Evolutionary conservation across 1,284 basidiomycete species (phyloP).

Genomic region (Trichosporon coremiiforme): DNA sequence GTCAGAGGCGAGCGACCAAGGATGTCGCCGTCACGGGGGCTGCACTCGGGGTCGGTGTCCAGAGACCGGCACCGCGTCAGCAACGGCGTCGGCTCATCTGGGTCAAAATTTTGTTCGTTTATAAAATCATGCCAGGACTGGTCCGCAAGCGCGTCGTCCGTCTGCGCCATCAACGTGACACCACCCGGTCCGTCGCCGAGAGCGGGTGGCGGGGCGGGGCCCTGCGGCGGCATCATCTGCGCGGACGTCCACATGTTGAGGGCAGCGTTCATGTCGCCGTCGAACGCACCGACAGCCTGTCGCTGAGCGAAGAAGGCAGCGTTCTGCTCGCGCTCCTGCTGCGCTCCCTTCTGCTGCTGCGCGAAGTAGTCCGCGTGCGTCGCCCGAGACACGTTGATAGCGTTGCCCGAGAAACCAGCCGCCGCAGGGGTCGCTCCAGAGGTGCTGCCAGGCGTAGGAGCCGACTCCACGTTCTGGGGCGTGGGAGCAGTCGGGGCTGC

Average conservation of each 20-base stretch:
- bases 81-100: conserved; percentile 34
- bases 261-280: conserved; percentile 27
- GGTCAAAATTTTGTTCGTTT: conserved; percentile 36
- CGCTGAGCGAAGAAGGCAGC: conserved; percentile 27
- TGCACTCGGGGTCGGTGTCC: conserved; percentile 35
- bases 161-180: conserved; percentile 6
- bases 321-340: conserved; percentile 24
- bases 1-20: conserved; percentile 30
- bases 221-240: conserved; percentile 11
- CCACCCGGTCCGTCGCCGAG: conserved; percentile 6
- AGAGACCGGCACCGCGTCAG: conserved; percentile 31
- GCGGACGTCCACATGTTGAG: conserved; percentile 28
- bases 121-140: conserved; percentile 37
- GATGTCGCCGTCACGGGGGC: conserved; percentile 31
- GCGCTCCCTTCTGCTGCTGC: conserved; percentile 30
- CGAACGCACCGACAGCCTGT: conserved; percentile 18
- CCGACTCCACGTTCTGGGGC: conserved; percentile 16
- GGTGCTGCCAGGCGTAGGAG: conserved; percentile 19
- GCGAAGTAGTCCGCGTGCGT: conserved; percentile 34
- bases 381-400: conserved; percentile 24
- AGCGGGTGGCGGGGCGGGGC: neutral
- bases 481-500: conserved; percentile 2
- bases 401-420: conserved; percentile 28
- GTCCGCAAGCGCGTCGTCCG: conserved; percentile 33
- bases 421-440: conserved; percentile 23